Conservation (phyloP, 2,329 filamentous ascomycete genomes). For the Diaporthe australafricana region DNA sequence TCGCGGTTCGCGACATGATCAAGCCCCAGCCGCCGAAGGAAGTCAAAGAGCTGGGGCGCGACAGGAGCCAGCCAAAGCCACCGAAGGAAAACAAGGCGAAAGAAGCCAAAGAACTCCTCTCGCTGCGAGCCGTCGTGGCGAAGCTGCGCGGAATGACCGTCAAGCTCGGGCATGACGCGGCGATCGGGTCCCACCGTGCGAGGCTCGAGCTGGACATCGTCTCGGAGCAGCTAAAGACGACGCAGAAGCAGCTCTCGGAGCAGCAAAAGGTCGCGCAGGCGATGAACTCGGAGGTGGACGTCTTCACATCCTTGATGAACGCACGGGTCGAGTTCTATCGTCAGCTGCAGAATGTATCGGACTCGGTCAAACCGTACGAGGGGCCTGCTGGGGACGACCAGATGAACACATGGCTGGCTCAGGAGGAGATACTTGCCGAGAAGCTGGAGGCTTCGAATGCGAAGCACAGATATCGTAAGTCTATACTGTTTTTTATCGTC, state of each 20-base stretch:
- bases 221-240: conserved; percentile 69
- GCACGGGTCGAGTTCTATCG: conserved; percentile 88
- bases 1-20: conserved; percentile 57
- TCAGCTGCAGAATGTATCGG: conserved; percentile 90
- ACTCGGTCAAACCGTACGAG: conserved; percentile 82
- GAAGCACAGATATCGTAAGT: conserved; percentile 79
- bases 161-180: conserved; percentile 68
- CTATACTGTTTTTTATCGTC: not conserved
- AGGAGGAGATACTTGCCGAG: conserved; percentile 64
- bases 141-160: conserved; percentile 75
- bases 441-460: conserved; percentile 74
- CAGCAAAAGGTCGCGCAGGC: conserved; percentile 61
- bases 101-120: conserved; percentile 60
- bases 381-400: conserved; percentile 66
- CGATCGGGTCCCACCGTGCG: conserved; percentile 65
- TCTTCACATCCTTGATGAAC: conserved; percentile 85
- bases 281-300: conserved; percentile 78
- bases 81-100: conserved; percentile 39
- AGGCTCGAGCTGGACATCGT: conserved; percentile 74
- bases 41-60: conserved; percentile 46
- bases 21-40: conserved; percentile 52
- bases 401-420: conserved; percentile 54
- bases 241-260: conserved; percentile 64
- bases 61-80: conserved; percentile 56
- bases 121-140: conserved; percentile 76